Conservation (phyloP, 225 moss, liverwort and hornwort species). For the Polytrichum formosum region DNA sequence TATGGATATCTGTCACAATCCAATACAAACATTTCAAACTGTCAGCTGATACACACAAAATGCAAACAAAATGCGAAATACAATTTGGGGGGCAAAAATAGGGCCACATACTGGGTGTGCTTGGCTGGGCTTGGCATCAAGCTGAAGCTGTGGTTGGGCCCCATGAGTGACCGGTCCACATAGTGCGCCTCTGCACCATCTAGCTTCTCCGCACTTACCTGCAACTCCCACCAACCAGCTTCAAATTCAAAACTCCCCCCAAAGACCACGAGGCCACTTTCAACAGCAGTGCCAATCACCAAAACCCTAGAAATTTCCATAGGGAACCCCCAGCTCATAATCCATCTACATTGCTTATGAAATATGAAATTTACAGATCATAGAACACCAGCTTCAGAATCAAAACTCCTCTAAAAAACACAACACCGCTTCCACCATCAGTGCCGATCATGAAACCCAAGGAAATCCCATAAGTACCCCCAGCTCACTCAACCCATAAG, state of each 20-base stretch:
- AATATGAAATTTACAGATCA: not conserved
- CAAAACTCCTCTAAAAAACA: not conserved
- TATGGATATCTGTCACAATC: conserved; percentile 56
- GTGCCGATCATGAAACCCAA: not conserved
- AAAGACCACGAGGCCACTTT: not conserved
- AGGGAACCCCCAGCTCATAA: not conserved
- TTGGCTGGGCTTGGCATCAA: conserved; percentile 14
- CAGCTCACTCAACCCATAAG: too few species aligned
- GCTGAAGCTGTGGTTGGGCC: conserved; percentile 10
- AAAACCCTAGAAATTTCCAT: not conserved
- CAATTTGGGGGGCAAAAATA: too few species aligned
- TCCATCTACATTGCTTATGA: not conserved
- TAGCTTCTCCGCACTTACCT: too few species aligned
- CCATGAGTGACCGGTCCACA: conserved; percentile 14
- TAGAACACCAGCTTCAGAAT: not conserved
- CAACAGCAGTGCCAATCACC: not conserved
- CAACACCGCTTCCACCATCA: not conserved
- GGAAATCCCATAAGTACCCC: not conserved
- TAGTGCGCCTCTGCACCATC: conserved; percentile 2
- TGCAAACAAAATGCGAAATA: too few species aligned
- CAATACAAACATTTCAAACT: too few species aligned
- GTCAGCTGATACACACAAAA: too few species aligned
- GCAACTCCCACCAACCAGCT: too few species aligned
- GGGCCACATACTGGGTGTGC: conserved; percentile 11
- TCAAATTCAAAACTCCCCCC: not conserved